Conservation (phyloP, 176 grass and related monocot species). For the Eleusine coracana region DNA sequence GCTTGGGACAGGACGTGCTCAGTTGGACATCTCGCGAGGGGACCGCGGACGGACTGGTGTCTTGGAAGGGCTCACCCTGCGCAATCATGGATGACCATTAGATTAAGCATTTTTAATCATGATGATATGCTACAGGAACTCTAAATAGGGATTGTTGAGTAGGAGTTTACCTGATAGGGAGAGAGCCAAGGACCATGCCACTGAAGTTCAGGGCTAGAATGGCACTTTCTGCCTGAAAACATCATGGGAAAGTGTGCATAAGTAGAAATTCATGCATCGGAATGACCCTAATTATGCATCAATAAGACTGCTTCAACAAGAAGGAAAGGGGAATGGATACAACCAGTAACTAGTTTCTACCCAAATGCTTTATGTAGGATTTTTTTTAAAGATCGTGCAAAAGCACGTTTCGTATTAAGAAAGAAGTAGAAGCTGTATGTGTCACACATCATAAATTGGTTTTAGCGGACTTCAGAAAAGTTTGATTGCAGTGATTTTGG, state of each 20-base stretch:
- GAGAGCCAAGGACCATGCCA: constrained; percentile 67
- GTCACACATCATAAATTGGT: neutral
- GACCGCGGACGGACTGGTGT: constrained; percentile 80
- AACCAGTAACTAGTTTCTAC: neutral
- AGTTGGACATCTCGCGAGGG: constrained; percentile 60
- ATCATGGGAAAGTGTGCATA: constrained; percentile 4
- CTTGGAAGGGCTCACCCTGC: constrained; percentile 96
- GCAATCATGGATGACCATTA: neutral
- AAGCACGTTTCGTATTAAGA: too few relatives aligned
- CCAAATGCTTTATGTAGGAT: neutral
- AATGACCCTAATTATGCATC: neutral
- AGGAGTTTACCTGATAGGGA: constrained; percentile 70
- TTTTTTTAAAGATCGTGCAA: too few relatives aligned
- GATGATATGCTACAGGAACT: neutral
- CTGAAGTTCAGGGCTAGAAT: constrained; percentile 84
- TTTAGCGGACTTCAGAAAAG: neutral
- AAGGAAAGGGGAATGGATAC: neutral
- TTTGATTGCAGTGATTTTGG: neutral
- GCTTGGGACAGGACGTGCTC: constrained; percentile 16
- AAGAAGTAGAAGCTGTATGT: neutral
- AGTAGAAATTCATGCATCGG: neutral
- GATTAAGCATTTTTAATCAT: neutral
- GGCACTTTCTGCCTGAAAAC: constrained; percentile 79
- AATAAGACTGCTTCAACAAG: neutral
- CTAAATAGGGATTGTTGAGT: neutral